These are phyloP conservation scores for Coniochaeta prunicola DNA, from an alignment of 2,329 filamentous ascomycete genomes.

Conservation along the genomic window DNA sequence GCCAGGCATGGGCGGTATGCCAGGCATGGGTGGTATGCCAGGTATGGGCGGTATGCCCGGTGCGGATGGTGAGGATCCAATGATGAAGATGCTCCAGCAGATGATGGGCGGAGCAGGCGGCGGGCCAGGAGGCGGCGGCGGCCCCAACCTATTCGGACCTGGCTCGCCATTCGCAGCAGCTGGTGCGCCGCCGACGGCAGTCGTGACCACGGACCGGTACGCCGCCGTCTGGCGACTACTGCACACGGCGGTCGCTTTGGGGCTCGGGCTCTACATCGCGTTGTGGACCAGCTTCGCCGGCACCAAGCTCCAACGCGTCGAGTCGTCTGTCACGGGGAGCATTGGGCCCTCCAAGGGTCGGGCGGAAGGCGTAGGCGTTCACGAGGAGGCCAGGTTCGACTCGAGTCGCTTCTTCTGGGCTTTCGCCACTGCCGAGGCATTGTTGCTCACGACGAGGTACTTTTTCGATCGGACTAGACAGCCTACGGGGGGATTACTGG, in stretches of 20 bases:
- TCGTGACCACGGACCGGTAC: slow-evolving; percentile 26
- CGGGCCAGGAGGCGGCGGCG: slow-evolving; percentile 23
- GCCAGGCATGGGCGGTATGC: slow-evolving; percentile 15
- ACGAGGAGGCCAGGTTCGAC: slow-evolving; percentile 15
- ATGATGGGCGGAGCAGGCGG: slow-evolving; percentile 38
- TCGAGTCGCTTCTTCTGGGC: slow-evolving; percentile 61
- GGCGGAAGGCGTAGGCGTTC: slow-evolving; percentile 9
- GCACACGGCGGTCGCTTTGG: slow-evolving; percentile 65
- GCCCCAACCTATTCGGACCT: slow-evolving; percentile 23
- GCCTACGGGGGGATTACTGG: slow-evolving; percentile 54
- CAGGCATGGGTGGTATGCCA: slow-evolving; percentile 9
- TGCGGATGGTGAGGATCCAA: slow-evolving; percentile 46
- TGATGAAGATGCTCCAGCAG: slow-evolving; percentile 70
- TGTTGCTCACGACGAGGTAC: slow-evolving; percentile 64
- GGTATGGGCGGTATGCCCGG: slow-evolving; percentile 18
- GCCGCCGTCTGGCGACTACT: slow-evolving; percentile 62
- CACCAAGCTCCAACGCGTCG: slow-evolving; percentile 51
- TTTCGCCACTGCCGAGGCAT: slow-evolving; percentile 71
- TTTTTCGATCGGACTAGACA: slow-evolving; percentile 57
- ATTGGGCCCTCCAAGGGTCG: slow-evolving; percentile 7
- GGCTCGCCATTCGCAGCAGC: not conserved
- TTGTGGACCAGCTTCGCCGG: slow-evolving; percentile 63
- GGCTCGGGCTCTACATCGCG: slow-evolving; percentile 63
- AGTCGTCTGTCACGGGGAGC: slow-evolving; percentile 25
- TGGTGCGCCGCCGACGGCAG: slow-evolving; percentile 20